Conservation (phyloP, 768 basidiomycete genomes). For the Dentipellis fragilis region DNA sequence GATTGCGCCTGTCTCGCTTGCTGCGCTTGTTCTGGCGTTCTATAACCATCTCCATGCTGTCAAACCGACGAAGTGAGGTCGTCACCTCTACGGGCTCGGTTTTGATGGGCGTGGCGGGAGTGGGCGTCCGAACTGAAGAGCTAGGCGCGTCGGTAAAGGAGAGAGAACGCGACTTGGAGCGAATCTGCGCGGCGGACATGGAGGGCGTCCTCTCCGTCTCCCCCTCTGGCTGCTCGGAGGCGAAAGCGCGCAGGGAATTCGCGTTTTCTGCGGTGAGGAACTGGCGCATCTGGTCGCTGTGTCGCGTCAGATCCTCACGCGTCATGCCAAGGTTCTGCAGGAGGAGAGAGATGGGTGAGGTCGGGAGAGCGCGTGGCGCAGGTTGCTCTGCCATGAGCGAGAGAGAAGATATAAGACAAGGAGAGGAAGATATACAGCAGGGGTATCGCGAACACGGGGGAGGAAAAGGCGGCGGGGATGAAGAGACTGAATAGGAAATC, state of each 20-base stretch:
- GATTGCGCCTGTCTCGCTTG: slow-evolving; percentile 38
- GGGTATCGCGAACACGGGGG: neutral
- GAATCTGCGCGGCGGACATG: slow-evolving; percentile 12
- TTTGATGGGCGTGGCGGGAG: slow-evolving; percentile 53
- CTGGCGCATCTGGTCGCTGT: slow-evolving; percentile 72
- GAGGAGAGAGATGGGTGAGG: slow-evolving; percentile 66
- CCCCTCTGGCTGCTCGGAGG: slow-evolving; percentile 26
- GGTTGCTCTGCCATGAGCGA: neutral
- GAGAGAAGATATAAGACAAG: neutral
- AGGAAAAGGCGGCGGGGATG: neutral
- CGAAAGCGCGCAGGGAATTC: slow-evolving; percentile 35
- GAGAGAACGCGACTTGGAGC: slow-evolving; percentile 24
- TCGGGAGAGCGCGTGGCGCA: neutral
- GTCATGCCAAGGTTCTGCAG: slow-evolving; percentile 66
- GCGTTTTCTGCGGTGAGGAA: slow-evolving; percentile 53
- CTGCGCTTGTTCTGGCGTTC: slow-evolving; percentile 55
- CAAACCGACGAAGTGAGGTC: slow-evolving; percentile 46
- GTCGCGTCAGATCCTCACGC: slow-evolving; percentile 61
- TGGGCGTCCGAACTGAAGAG: slow-evolving; percentile 25
- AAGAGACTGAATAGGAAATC: neutral
- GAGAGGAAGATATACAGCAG: neutral
- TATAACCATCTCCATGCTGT: slow-evolving; percentile 70
- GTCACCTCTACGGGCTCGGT: slow-evolving; percentile 43
- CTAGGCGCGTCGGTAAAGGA: slow-evolving; percentile 42
- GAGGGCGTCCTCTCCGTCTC: slow-evolving; percentile 14